Base-by-base conservation (phyloP, 495 filamentous ascomycete genomes). In the Aspergillus heteromorphus region DNA sequence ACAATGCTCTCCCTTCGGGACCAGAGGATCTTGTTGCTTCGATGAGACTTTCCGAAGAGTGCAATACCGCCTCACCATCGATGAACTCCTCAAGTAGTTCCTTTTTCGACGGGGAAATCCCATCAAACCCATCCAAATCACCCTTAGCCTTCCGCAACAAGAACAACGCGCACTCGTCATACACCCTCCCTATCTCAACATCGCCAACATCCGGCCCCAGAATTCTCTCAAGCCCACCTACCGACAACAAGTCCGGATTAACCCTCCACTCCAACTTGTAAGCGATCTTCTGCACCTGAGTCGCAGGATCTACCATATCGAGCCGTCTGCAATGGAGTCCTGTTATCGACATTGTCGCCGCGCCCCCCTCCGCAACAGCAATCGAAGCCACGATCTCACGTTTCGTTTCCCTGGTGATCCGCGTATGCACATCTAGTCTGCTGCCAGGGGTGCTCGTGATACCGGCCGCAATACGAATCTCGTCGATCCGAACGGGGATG, bases 401-500 rank as follows among this genome's bases (percentile, higher is more conserved):
- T 8, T 20, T 29, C 10, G 25, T 17, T 14, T 17, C 20, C 5
- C 30, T 50, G 6, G 30, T 45, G 18, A 63, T 48, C 21, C 56
- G 42, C 0, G 65, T 60, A 40, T 58, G 63, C 1, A 54, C 42
- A 8, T 49, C 61, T 2, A 72, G 18, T 1, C 38, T 19, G 4
- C 51, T 43, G 14, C 68, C 65, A 0, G 63, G 45, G 4, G 29
- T 31, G 1, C 21, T 49, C 20, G 21, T 50, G 1, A 70, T 61
- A 0, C 48, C n/a, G 2, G 16, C n/a, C 6, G 65, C 49, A 4
- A 72, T 31, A 4, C 49, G 56, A 29, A 74, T 49, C 23, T 65
- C 56, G 11, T 65, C 56, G 17, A 72, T 50, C 0, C 51, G 64
- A 0, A 71, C 57, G 19, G 72, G 72, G 8, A 73, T 49, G 3